Conservation (phyloP, 345 rosid species). For the Camelina laxa region DNA sequence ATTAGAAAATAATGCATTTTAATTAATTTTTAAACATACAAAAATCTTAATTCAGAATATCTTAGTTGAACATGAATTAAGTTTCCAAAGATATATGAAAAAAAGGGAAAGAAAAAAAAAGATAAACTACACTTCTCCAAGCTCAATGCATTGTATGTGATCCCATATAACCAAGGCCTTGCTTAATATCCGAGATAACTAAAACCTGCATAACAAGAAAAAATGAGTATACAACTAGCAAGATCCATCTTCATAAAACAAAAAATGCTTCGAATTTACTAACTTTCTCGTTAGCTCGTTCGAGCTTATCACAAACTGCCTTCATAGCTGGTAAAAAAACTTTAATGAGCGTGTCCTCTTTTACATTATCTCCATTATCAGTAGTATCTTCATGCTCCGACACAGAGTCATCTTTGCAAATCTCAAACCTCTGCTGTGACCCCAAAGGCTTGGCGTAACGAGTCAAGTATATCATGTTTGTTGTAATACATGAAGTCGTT, state of each 20-base stretch:
- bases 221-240: constrained; percentile 46
- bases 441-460: constrained; percentile 82
- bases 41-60: too few relatives aligned
- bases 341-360: constrained; percentile 66
- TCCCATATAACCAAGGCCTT: constrained; percentile 76
- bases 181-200: constrained; percentile 85
- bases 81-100: constrained; percentile 1
- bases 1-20: too few relatives aligned
- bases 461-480: constrained; percentile 67
- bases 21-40: too few relatives aligned
- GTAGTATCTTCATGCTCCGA: constrained; percentile 46
- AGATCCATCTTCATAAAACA: constrained; percentile 28
- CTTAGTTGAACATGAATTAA: not conserved
- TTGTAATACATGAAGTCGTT: constrained; percentile 53
- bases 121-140: constrained; percentile 80
- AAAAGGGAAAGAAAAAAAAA: not conserved
- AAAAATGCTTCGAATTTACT: constrained; percentile 25
- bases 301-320: constrained; percentile 82
- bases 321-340: constrained; percentile 86
- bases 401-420: constrained; percentile 57
- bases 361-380: constrained; percentile 47
- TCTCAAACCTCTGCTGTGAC: constrained; percentile 72
- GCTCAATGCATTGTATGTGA: constrained; percentile 62
- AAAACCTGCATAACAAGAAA: constrained; percentile 66
- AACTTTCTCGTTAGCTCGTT: constrained; percentile 77